Percentiles rank a stretch among this genome's conserved stretches.
Evolutionary conservation across 2,329 filamentous ascomycete genomes (phyloP).

Genomic region (Hypoxylon sp.): DNA sequence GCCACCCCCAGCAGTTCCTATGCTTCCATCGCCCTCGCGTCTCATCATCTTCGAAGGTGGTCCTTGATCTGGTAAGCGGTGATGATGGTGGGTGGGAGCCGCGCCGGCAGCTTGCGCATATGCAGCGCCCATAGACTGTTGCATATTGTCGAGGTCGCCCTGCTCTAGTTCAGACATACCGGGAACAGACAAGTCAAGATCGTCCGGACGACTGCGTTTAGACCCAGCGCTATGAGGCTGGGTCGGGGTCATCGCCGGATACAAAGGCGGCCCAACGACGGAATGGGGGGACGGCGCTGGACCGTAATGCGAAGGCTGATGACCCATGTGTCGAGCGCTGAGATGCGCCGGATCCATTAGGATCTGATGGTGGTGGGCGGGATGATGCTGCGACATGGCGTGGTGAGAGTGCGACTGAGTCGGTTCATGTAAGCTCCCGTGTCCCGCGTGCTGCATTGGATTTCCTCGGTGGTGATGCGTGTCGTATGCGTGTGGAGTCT

Average conservation of each 20-base stretch:
- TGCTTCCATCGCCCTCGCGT: conserved; percentile 66
- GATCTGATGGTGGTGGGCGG: conserved; percentile 67
- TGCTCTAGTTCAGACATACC: conserved; percentile 68
- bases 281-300: conserved; percentile 61
- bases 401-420: conserved; percentile 57
- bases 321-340: conserved; percentile 64
- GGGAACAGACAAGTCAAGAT: conserved; percentile 69
- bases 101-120: conserved; percentile 65
- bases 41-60: conserved; percentile 78
- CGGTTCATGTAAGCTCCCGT: conserved; percentile 64
- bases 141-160: conserved; percentile 69
- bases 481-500: conserved; percentile 75
- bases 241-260: conserved; percentile 64
- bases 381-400: conserved; percentile 62
- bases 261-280: conserved; percentile 65
- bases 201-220: conserved; percentile 71
- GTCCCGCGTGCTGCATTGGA: conserved; percentile 64
- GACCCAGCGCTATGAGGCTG: conserved; percentile 55
- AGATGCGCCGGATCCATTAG: conserved; percentile 71
- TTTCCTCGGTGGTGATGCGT: conserved; percentile 62
- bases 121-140: conserved; percentile 66
- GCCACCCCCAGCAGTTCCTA: conserved; percentile 64
- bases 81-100: conserved; percentile 81
- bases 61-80: conserved; percentile 81
- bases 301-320: conserved; percentile 69